Percentiles rank a stretch among this genome's conserved stretches.
These are phyloP conservation scores for Fistulifera pelliculosa DNA, from an alignment of 108 stramenopile species.

Conservation along the genomic window DNA sequence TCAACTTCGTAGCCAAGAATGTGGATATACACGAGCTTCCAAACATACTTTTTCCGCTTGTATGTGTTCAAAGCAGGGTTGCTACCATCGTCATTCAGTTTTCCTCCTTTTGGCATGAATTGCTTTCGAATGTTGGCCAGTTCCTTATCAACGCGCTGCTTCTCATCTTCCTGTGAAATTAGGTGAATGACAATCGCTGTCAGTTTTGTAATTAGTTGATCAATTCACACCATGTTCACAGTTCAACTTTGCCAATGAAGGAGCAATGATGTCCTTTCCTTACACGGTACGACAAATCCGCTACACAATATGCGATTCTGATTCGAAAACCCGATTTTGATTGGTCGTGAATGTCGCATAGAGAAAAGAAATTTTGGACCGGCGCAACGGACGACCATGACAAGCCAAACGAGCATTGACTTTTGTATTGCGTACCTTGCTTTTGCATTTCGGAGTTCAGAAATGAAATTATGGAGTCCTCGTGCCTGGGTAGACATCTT, in stretches of 20 bases:
- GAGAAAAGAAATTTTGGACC: neutral
- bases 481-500: slow-evolving; percentile 76
- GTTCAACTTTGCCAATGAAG: neutral
- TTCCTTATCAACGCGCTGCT: slow-evolving; percentile 91
- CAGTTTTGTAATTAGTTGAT: neutral
- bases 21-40: slow-evolving; percentile 98
- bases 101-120: slow-evolving; percentile 75
- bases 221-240: neutral
- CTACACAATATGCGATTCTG: neutral
- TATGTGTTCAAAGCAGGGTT: slow-evolving; percentile 80
- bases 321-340: neutral
- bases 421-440: slow-evolving; percentile 37
- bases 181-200: neutral
- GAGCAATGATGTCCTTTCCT: neutral
- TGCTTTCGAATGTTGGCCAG: slow-evolving; percentile 97
- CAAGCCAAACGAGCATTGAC: neutral
- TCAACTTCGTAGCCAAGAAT: slow-evolving; percentile 98
- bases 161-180: slow-evolving; percentile 72
- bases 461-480: slow-evolving; percentile 89
- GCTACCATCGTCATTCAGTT: slow-evolving; percentile 63
- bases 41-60: slow-evolving; percentile 96
- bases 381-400: neutral
- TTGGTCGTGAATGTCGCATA: neutral
- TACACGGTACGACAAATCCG: neutral
- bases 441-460: slow-evolving; percentile 85